Evolutionary conservation across 2,329 filamentous ascomycete species (phyloP), one percentile per base, ranked within the genome.

Genomic region (Penicillium oxalicum): DNA sequence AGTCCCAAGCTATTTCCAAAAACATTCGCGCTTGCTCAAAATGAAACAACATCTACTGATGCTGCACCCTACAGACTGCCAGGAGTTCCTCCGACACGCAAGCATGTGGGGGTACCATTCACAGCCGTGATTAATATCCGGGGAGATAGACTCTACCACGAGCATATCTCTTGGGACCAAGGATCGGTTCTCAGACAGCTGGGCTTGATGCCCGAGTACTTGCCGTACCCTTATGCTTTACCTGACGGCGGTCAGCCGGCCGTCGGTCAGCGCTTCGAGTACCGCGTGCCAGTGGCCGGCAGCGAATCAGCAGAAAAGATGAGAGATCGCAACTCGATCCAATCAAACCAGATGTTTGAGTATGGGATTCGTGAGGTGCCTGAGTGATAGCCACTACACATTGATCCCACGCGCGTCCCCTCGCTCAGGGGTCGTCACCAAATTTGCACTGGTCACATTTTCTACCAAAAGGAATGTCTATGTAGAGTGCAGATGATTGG

Each of bases 111-210:
- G 25, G 72, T 86, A 2, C 82, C 83, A 0, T 78, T 86, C 50
- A 83, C 77, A 0, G 74, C 77, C 9, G 73, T 87, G 0, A 82
- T 87, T 2, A 83, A 83, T 48, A 75, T 87, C 43, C 76, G 84
- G 2, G 84, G 84, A 2, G 82, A 86, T 59, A 71, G 82, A 1
- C 67, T 88, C 1, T 86, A 81, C 55, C 81, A 86, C 54, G 84
- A 87, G 62, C 83, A 87, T 58, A 86, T 87, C 36, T 69, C 75
- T 7, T 87, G 83, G 83, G 84, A 87, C 50, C 82, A 86, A 61
- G 78, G 71, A 0, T 82, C 79, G 0, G 76, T 79, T 2, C 66
- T 87, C 8, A 65, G 71, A 9, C 83, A 87, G 60, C 62, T 83
- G 1, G 82, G 79, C 0, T 61, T 86, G 13, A 61, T 87, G 45